Evolutionary conservation across 2,329 filamentous ascomycete species (phyloP).

Genomic region (Paecilomyces formosus): DNA sequence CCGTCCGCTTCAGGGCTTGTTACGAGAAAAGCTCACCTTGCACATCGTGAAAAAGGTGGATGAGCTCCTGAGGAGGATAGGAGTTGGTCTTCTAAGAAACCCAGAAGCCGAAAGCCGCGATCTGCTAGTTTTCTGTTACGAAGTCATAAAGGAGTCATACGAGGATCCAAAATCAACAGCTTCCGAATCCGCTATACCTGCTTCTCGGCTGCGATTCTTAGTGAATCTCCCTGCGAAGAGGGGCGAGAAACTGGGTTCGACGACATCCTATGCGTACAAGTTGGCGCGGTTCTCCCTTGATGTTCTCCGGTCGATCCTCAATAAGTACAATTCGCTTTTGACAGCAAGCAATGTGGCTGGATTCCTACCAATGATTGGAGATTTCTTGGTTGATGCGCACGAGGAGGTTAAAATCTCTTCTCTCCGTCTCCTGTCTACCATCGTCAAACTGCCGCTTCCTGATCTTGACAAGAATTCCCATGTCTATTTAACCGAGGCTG

Average conservation of each 20-base stretch:
- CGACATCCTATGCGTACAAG: constrained; percentile 78
- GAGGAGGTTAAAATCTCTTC: constrained; percentile 90
- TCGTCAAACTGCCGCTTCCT: constrained; percentile 74
- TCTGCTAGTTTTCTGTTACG: constrained; percentile 88
- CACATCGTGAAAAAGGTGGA: constrained; percentile 86
- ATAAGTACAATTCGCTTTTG: constrained; percentile 74
- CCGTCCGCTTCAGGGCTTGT: constrained; percentile 66
- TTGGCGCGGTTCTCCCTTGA: constrained; percentile 82
- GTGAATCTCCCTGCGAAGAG: constrained; percentile 70
- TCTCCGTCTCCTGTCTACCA: constrained; percentile 73
- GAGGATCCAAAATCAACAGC: constrained; percentile 47
- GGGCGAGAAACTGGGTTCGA: constrained; percentile 61
- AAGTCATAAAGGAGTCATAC: constrained; percentile 84
- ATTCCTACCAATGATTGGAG: constrained; percentile 82
- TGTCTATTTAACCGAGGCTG: constrained; percentile 78
- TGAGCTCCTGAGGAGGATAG: constrained; percentile 74
- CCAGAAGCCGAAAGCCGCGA: constrained; percentile 69
- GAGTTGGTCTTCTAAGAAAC: constrained; percentile 76
- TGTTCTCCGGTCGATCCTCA: constrained; percentile 73
- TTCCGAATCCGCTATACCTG: constrained; percentile 17
- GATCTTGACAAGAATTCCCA: constrained; percentile 63
- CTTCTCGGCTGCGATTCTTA: constrained; percentile 54
- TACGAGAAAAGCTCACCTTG: constrained; percentile 77
- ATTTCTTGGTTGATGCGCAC: constrained; percentile 73
- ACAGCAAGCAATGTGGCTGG: constrained; percentile 73